phyloP scores from a whole-genome alignment of 306 rosid genomes.

The Gastrolobium villosum region DNA sequence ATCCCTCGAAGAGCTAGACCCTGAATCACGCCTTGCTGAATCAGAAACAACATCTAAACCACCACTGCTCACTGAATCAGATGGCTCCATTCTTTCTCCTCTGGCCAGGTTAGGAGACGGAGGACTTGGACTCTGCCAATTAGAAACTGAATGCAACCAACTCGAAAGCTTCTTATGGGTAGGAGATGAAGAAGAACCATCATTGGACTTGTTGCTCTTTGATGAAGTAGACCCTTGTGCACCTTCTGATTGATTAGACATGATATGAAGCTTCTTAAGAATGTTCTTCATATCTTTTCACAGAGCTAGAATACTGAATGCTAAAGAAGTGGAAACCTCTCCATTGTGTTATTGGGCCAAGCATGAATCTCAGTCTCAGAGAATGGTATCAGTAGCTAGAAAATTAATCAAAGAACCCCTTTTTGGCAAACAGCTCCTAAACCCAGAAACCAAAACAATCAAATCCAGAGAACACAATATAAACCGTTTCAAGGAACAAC shows the following conservation, averaged over 20 bases:
- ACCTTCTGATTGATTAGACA: slow-evolving; percentile 81
- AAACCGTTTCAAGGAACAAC: slow-evolving; percentile 50
- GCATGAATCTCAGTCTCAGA: slow-evolving; percentile 70
- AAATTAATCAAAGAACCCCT: slow-evolving; percentile 50
- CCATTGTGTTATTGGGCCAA: slow-evolving; percentile 77
- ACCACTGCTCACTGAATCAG: slow-evolving; percentile 66
- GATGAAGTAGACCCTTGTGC: slow-evolving; percentile 73
- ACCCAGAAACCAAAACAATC: slow-evolving; percentile 53
- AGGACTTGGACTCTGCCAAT: slow-evolving; percentile 69
- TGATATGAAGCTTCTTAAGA: slow-evolving; percentile 90
- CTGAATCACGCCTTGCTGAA: slow-evolving; percentile 68
- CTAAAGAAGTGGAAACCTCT: slow-evolving; percentile 66
- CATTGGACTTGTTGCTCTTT: slow-evolving; percentile 60
- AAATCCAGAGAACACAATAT: slow-evolving; percentile 55
- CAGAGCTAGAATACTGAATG: slow-evolving; percentile 49
- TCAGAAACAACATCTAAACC: slow-evolving; percentile 71
- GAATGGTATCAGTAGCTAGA: slow-evolving; percentile 36
- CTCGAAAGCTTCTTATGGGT: slow-evolving; percentile 64
- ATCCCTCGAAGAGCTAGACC: slow-evolving; percentile 84
- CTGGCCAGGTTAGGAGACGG: slow-evolving; percentile 62
- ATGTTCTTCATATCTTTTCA: slow-evolving; percentile 87
- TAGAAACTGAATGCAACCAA: slow-evolving; percentile 86
- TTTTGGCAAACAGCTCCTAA: slow-evolving; percentile 49
- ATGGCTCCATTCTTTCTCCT: slow-evolving; percentile 65
- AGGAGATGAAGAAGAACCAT: slow-evolving; percentile 63